Percentiles rank a stretch among this genome's conserved stretches.
Conservation (phyloP, 164 flowering plant species). For the Pachysandra terminalis region DNA sequence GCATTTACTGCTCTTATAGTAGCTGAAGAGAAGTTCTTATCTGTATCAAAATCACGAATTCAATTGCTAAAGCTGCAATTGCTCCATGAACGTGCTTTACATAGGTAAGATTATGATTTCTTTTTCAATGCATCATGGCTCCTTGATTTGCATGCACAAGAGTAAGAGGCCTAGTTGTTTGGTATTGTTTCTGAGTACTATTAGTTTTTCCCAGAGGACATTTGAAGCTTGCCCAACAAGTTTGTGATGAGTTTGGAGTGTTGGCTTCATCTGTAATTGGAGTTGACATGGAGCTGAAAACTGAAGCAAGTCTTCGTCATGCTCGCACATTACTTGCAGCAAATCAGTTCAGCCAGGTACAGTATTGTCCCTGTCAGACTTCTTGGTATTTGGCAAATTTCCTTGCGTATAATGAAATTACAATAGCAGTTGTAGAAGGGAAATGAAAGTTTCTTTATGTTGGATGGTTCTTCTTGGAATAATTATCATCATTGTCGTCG, state of each 20-base stretch:
- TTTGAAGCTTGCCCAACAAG: constrained; percentile 74
- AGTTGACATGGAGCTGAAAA: constrained; percentile 86
- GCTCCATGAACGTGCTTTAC: constrained; percentile 85
- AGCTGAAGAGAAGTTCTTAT: constrained; percentile 71
- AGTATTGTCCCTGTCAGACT: background rate
- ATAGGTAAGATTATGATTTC: constrained; percentile 41
- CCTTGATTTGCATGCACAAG: no score
- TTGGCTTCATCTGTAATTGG: constrained; percentile 83
- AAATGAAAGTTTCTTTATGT: no score
- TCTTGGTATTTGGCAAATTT: background rate
- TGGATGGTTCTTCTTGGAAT: no score
- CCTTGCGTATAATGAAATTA: no score
- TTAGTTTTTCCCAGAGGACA: constrained; percentile 52
- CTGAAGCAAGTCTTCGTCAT: constrained; percentile 82
- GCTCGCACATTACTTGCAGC: constrained; percentile 95
- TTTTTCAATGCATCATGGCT: no score
- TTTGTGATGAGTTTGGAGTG: constrained; percentile 85
- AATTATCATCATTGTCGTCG: no score
- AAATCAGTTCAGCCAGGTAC: constrained; percentile 84
- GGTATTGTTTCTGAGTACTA: background rate
- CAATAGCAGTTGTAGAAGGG: no score
- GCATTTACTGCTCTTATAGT: constrained; percentile 77
- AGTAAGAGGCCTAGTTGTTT: no score
- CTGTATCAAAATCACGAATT: constrained; percentile 68
- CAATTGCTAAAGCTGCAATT: constrained; percentile 72